These are phyloP conservation scores for Entamoeba dispar DNA, from an alignment of 208 protist genomes.

Conservation along the genomic window DNA sequence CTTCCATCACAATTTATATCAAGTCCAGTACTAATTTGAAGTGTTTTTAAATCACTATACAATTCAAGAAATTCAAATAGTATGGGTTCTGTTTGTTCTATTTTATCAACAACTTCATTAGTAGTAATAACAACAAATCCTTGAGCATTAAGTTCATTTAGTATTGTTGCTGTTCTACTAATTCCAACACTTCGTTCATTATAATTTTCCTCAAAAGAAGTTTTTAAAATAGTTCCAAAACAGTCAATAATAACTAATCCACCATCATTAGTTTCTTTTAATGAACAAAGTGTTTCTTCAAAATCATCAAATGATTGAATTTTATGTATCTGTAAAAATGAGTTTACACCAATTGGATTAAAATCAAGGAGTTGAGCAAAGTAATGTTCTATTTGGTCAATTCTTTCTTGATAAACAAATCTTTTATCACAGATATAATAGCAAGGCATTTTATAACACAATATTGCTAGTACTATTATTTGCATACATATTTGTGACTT, in stretches of 20 bases:
- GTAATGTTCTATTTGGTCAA: background rate
- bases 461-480: background rate
- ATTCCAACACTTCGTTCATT: background rate
- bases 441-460: background rate
- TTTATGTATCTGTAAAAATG: background rate
- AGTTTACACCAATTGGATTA: background rate
- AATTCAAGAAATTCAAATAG: background rate
- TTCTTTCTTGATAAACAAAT: background rate
- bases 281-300: background rate
- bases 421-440: background rate
- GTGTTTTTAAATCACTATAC: background rate
- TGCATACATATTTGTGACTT: background rate
- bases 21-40: background rate
- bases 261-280: background rate
- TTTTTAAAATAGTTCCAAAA: background rate
- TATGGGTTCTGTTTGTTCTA: background rate
- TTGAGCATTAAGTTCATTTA: background rate
- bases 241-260: background rate
- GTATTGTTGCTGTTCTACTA: background rate
- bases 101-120: background rate
- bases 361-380: background rate
- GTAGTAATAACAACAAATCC: background rate
- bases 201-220: background rate
- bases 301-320: background rate
- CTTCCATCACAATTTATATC: background rate